Evolutionary conservation across 768 basidiomycete species (phyloP), one percentile per base, ranked within the genome.

Genomic region (Chalciporus pseudorubinellus): DNA sequence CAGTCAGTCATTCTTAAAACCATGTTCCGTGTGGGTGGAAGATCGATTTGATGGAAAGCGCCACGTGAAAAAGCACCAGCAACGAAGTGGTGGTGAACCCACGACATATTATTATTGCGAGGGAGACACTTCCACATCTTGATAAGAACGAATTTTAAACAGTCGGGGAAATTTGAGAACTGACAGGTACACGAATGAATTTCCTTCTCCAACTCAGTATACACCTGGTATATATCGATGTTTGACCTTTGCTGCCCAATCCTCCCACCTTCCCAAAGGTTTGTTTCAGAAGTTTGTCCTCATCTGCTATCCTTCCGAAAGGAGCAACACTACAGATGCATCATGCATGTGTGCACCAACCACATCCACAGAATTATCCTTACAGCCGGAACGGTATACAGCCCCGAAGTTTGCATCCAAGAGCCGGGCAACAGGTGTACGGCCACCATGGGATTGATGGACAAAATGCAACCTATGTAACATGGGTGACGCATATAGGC

Each of bases 401-500:
- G 60, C 13, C 75, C 76, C 57, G 73, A 76, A 51, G 77, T 75
- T 38, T 69, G 62, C n/a, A 71, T 61, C 76, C 76, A 80, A 13
- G 78, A 79, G 6, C 77, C 76, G 74, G 31, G 42, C 36, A 26
- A 16, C 10, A 31, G 20, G 38, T 54, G 26, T 34, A 50, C 21
- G 5, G 11, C 19, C 14, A 43, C 20, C 8, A 18, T 31, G n/a
- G 19, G 20, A 13, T 73, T 56, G 9, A 70, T 67, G 38, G 71
- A 52, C 10, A 80, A 48, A 8, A 75, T 55, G 2, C 22, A n/a
- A 13, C 74, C 77, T 3, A 70, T 63, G 55, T 81, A 81, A 16
- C 73, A 72, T 2, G 80, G 80, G 53, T 82, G 80, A 50, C 80
- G 68, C 10, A 78, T 76, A 22, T 70, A 44, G 2, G 64, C 50